A percentile compares a stretch with the other conserved stretches of the same genome.
These are phyloP conservation scores for Mucor racemosus DNA, from an alignment of 371 early-diverging fungal species.

Conservation along the genomic window DNA sequence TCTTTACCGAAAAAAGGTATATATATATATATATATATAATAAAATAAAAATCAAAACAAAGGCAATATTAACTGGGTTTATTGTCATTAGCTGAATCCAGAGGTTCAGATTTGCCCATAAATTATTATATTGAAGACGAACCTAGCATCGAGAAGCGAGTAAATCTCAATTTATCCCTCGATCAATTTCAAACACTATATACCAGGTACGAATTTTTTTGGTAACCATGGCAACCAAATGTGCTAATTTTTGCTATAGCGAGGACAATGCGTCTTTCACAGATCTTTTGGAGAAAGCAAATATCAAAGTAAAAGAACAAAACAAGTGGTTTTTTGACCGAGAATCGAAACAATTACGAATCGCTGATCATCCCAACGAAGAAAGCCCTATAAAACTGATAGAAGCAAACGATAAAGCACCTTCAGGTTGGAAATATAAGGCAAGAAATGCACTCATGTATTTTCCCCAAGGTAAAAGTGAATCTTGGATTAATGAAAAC, in stretches of 20 bases:
- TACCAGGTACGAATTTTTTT: slow-evolving; percentile 51
- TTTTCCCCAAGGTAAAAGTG: slow-evolving; percentile 54
- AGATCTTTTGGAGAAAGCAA: slow-evolving; percentile 67
- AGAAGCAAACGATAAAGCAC: slow-evolving; percentile 31
- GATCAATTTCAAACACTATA: slow-evolving; percentile 80
- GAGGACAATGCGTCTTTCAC: slow-evolving; percentile 88
- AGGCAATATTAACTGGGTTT: neutral
- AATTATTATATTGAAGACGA: slow-evolving; percentile 45
- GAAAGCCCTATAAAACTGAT: slow-evolving; percentile 24
- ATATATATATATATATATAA: too few relatives aligned
- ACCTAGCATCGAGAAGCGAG: slow-evolving; percentile 36
- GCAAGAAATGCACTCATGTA: slow-evolving; percentile 73
- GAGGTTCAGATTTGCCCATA: slow-evolving; percentile 10
- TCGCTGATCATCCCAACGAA: slow-evolving; percentile 20
- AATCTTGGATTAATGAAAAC: slow-evolving; percentile 40
- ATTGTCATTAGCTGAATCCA: neutral
- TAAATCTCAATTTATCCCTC: slow-evolving; percentile 46
- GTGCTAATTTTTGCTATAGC: slow-evolving; percentile 18
- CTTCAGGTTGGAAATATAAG: slow-evolving; percentile 63
- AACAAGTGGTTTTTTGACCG: slow-evolving; percentile 76
- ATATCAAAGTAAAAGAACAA: slow-evolving; percentile 60
- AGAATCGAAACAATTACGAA: slow-evolving; percentile 50
- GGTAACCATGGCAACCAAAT: neutral
- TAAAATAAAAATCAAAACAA: neutral
- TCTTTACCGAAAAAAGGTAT: slow-evolving; percentile 20